phyloP scores from a whole-genome alignment of 164 flowering plant species.

The Magnolia kwangsiensis region DNA sequence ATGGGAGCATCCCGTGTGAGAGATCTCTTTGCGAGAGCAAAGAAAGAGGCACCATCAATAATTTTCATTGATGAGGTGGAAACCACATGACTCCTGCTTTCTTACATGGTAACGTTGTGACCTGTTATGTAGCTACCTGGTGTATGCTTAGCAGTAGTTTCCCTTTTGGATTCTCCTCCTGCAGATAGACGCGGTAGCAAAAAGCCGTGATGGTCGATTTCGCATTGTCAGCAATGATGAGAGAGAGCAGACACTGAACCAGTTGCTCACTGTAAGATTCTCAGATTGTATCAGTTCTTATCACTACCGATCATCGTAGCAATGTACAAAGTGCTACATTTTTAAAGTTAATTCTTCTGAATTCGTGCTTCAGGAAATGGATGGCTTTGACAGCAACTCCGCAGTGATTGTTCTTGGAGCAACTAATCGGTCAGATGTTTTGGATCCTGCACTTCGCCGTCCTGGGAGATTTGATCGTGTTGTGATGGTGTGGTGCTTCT shows the following conservation, averaged over 20 bases:
- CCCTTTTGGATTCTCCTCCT: conserved; percentile 8
- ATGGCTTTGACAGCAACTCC: conserved; percentile 97
- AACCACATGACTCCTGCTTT: neutral
- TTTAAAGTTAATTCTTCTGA: neutral
- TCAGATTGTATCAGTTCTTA: neutral
- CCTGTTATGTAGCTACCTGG: neutral
- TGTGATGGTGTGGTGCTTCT: conserved; percentile 59
- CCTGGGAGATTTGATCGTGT: conserved; percentile 99
- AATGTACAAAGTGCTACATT: neutral
- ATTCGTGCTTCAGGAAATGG: conserved; percentile 80
- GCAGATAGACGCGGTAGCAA: conserved; percentile 99
- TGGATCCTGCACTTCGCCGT: conserved; percentile 96
- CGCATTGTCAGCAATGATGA: conserved; percentile 96
- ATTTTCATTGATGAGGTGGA: conserved; percentile 96
- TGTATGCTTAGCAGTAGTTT: neutral
- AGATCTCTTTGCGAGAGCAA: conserved; percentile 92
- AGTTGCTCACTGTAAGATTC: conserved; percentile 78
- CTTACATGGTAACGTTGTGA: neutral
- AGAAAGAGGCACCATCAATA: conserved; percentile 95
- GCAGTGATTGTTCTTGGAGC: conserved; percentile 98
- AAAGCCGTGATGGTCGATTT: conserved; percentile 92
- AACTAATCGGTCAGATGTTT: conserved; percentile 91
- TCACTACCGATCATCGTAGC: neutral
- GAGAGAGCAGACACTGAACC: conserved; percentile 94
- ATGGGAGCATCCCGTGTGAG: conserved; percentile 99